phyloP scores from a whole-genome alignment of 306 rosid species.

The Herpetospermum pedunculosum region DNA sequence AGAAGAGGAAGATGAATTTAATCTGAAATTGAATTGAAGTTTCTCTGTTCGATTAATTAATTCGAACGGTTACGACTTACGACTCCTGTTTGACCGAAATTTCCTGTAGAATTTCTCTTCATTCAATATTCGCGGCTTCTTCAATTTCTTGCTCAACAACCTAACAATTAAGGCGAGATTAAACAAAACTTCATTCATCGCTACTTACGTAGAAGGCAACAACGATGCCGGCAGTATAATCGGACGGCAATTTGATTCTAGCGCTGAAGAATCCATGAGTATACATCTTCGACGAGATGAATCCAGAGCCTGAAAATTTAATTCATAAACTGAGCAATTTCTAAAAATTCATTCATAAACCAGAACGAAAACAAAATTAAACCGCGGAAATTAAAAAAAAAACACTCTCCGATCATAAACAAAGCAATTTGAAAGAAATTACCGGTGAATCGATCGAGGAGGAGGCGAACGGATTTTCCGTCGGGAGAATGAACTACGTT shows the following conservation, averaged over 20 bases:
- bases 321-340: too few species aligned
- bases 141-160: neutral
- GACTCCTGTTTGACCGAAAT: neutral
- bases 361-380: neutral
- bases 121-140: neutral
- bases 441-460: constrained; percentile 88
- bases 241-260: constrained; percentile 73
- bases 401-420: neutral
- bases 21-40: neutral
- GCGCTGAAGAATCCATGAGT: constrained; percentile 91
- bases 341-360: too few species aligned
- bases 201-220: constrained; percentile 28
- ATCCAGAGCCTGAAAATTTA: constrained; percentile 56
- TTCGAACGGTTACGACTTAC: constrained; percentile 3
- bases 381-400: neutral
- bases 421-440: neutral
- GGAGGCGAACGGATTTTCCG: constrained; percentile 69
- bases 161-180: neutral
- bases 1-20: too few species aligned
- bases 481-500: constrained; percentile 74
- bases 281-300: constrained; percentile 72
- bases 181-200: neutral
- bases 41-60: neutral
- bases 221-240: constrained; percentile 77
- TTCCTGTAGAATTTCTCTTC: neutral